Evolutionary conservation across 2,329 filamentous ascomycete genomes (phyloP), one percentile per base, ranked within the genome.

Genomic region (Ophiostoma novo-ulmi): DNA sequence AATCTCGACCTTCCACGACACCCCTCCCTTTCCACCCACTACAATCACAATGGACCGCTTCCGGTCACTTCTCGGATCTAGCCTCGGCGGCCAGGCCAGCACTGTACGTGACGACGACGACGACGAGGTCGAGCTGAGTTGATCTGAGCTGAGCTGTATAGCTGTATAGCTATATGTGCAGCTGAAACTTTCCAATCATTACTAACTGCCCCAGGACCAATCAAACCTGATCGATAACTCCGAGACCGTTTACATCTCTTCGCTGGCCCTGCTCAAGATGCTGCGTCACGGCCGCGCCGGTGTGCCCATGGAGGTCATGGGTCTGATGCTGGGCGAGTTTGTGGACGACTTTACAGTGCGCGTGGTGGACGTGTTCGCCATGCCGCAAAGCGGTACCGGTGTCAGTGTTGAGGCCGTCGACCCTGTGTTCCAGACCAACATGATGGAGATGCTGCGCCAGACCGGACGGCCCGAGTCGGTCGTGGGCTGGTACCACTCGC

Each of bases 301-400:
- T 84, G 95, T 99, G 75, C 95, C 95, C 26, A 99, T 99, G 95
- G 95, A 99, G 85, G 95, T 99, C 80, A 99, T 99, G 95, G 95
- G 95, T 73, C 85, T 99, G 79, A 99, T 99, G 95, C 83, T 98
- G 77, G 95, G 95, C 80, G 95, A 98, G 80, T 98, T 99, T 76
- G 94, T 99, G 72, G 95, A 99, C 78, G 95, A 98, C 83, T 99
- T 97, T 82, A 99, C 95, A 72, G 95, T 99, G 73, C 91, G 94
- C 75, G 95, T 99, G 17, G 94, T 98, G 75, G 95, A 99, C 81
- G 95, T 99, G 38, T 99, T 99, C 81, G 95, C 95, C 72, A 99
- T 99, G 95, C 95, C 95, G 26, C 95, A 99, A 80, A 97, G 94
- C 76, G 95, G 95, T 82, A 99, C 95, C 1, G 95, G 95, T 76